phyloP scores from a whole-genome alignment of 805 yeast genomes.

The Candida silvicultrix region DNA sequence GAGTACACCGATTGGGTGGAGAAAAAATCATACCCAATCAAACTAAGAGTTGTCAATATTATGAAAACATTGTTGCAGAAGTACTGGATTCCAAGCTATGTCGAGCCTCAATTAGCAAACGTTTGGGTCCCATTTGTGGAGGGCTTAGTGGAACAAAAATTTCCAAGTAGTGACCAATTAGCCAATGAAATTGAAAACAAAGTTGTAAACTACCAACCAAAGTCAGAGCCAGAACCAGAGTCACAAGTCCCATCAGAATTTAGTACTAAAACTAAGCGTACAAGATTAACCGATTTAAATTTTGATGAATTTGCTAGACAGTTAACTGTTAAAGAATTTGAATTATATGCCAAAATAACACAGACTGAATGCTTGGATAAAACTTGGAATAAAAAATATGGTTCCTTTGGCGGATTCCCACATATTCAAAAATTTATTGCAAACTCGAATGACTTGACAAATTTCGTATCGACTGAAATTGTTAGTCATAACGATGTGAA shows the following conservation, averaged over 20 bases:
- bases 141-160: conserved; percentile 31
- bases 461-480: conserved; percentile 73
- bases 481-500: conserved; percentile 56
- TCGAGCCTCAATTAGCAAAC: conserved; percentile 35
- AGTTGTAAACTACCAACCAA: conserved; percentile 12
- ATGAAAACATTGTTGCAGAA: conserved; percentile 61
- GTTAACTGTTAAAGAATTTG: conserved; percentile 72
- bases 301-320: conserved; percentile 78
- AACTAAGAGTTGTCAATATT: conserved; percentile 57
- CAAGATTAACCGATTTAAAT: conserved; percentile 61
- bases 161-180: conserved; percentile 38
- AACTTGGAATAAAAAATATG: conserved; percentile 67
- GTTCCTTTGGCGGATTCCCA: conserved; percentile 45
- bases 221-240: neutral
- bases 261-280: conserved; percentile 25
- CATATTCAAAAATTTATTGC: conserved; percentile 58
- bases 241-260: neutral
- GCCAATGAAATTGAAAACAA: conserved; percentile 31
- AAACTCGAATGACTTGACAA: conserved; percentile 76
- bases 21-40: conserved; percentile 61
- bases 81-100: conserved; percentile 64
- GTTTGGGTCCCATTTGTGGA: conserved; percentile 34
- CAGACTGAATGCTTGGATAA: conserved; percentile 71
- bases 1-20: conserved; percentile 76
- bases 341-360: conserved; percentile 58